phyloP scores from a whole-genome alignment of 495 filamentous ascomycete genomes.

The Xylaria cubensis region DNA sequence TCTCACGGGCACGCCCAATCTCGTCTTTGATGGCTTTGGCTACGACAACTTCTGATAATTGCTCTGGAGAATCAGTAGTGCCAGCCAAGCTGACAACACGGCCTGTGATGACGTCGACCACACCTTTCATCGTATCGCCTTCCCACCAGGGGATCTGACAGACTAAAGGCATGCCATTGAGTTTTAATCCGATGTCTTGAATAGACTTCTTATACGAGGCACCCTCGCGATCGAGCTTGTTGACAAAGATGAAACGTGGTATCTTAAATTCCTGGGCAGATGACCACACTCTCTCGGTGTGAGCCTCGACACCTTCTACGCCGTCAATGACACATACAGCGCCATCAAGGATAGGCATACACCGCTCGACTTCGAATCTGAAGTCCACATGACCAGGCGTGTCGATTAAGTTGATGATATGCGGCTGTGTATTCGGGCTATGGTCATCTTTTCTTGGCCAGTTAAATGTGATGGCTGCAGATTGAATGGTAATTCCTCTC shows the following conservation, averaged over 20 bases:
- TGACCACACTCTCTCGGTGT: constrained; percentile 96
- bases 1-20: constrained; percentile 74
- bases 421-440: constrained; percentile 49
- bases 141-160: constrained; percentile 96
- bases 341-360: constrained; percentile 90
- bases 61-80: constrained; percentile 34
- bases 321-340: constrained; percentile 96
- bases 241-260: constrained; percentile 86
- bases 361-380: constrained; percentile 95
- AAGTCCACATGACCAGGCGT: constrained; percentile 98
- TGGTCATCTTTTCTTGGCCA: constrained; percentile 63
- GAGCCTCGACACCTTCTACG: constrained; percentile 96
- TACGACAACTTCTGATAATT: constrained; percentile 24
- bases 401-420: constrained; percentile 88
- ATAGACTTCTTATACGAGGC: constrained; percentile 88
- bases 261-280: constrained; percentile 87
- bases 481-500: constrained; percentile 97
- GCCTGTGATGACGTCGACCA: constrained; percentile 78
- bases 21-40: constrained; percentile 63
- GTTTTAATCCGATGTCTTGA: constrained; percentile 78
- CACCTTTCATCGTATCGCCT: constrained; percentile 75
- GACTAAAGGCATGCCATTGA: constrained; percentile 85
- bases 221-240: constrained; percentile 95
- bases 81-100: constrained; percentile 46
- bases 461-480: constrained; percentile 92